Evolutionary conservation across 2,329 filamentous ascomycete species (phyloP), one percentile per base, ranked within the genome.

Genomic region (Trichoderma sp.): DNA sequence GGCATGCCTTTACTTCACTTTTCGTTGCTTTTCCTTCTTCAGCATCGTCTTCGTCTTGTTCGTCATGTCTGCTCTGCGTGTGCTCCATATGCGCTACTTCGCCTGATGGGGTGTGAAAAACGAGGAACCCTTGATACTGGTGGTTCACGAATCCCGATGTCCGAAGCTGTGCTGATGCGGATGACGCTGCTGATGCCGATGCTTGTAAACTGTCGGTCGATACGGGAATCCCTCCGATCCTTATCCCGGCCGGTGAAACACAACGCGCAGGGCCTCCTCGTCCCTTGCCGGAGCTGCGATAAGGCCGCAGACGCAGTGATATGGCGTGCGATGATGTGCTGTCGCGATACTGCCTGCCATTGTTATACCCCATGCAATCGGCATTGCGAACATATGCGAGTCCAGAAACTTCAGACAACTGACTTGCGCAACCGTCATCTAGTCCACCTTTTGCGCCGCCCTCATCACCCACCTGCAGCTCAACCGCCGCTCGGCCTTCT

Each of bases 361-460:
- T 39, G 34, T 14, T 39, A 4, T 44, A 15, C 41, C 14, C 43
- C 19, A 19, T 19, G 43, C 43, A 9, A 45, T 2, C 10, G 34
- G 34, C 34, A 39, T 39, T 12, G 10, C 34, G 7, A 39, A 39
- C 34, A 39, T 12, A 4, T 39, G 34, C 34, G 2, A 39, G 2
- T 3, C 34, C 7, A 39, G 10, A 14, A 5, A 39, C 34, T 3
- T 28, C 26, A 52, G 30, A 52, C 2, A 30, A 34, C 48, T 52
- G 48, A 52, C 48, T 21, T 52, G 10, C 28, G 26, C 15, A 26
- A 30, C 19, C 9, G 26, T 28, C 17, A 12, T 34, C 39, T n/a
- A 92, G 86, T 96, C 93, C 30, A 99, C 95, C 68, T 99, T 99
- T 78, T 97, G 93, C 82, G 90, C 91, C 66, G 88, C 92, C 71